phyloP scores from a whole-genome alignment of 2,329 filamentous ascomycete genomes.

The Fusarium sulawesiense region DNA sequence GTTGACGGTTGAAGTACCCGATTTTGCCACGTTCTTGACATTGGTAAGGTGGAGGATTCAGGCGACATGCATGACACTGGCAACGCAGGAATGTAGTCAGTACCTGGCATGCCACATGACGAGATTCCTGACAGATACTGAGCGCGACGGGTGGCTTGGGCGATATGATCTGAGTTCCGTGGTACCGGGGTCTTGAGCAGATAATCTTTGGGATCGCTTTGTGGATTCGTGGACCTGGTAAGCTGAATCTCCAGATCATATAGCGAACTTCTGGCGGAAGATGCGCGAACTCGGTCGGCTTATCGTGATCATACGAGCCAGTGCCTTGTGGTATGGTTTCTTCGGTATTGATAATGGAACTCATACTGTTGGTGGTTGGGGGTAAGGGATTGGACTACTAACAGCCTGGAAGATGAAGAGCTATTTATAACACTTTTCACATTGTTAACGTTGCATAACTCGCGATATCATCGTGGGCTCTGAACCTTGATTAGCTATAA shows the following conservation, averaged over 20 bases:
- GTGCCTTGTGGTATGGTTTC: background rate
- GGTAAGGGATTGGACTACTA: background rate
- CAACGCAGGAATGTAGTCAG: background rate
- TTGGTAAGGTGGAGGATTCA: no score
- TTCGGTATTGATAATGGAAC: background rate
- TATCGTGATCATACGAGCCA: background rate
- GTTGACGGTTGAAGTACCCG: background rate
- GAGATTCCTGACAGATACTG: background rate
- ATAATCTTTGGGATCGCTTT: background rate
- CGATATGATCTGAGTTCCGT: background rate
- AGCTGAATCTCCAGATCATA: background rate
- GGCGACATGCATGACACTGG: background rate
- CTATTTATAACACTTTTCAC: fast-evolving
- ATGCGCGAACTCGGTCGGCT: background rate
- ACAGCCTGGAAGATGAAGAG: background rate
- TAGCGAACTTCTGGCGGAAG: background rate
- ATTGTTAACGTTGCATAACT: background rate
- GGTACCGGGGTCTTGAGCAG: fast-evolving
- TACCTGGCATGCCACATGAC: fast-evolving
- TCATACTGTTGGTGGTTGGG: background rate
- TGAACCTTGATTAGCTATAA: no score
- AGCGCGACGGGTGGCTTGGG: background rate
- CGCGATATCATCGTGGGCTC: no score
- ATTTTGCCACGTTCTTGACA: background rate
- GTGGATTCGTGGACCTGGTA: background rate